A percentile compares a stretch with the other conserved stretches of the same genome.
Conservation (phyloP, 192 early-diverging fungal species). For the Linnemannia elongata region DNA sequence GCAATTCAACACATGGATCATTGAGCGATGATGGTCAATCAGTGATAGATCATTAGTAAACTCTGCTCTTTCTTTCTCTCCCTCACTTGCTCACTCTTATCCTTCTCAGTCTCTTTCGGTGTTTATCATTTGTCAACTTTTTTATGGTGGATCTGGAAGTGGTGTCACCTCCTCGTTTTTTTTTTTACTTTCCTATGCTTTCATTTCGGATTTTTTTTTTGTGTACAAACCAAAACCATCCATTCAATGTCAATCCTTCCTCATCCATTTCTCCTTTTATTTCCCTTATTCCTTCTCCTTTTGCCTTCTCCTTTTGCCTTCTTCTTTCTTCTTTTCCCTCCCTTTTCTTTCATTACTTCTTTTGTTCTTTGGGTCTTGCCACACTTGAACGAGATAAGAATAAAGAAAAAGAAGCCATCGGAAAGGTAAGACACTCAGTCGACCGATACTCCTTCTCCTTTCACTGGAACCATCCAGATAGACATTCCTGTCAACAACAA, state of each 20-base stretch:
- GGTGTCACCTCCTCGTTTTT: not conserved
- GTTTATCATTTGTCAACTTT: constrained; percentile 3
- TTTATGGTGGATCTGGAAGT: not conserved
- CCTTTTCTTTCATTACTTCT: not conserved
- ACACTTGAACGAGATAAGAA: not conserved
- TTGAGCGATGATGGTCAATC: no score
- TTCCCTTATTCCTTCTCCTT: not conserved
- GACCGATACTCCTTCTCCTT: not conserved
- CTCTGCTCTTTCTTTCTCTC: constrained; percentile 8
- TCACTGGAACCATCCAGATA: not conserved
- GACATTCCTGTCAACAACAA: not conserved
- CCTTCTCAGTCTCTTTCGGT: constrained; percentile 12
- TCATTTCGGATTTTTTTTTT: not conserved
- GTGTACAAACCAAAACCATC: not conserved
- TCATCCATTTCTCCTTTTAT: not conserved
- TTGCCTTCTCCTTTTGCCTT: not conserved
- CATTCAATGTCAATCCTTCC: not conserved
- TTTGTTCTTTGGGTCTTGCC: not conserved
- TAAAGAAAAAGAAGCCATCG: not conserved
- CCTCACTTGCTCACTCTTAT: not conserved
- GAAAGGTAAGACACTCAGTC: not conserved
- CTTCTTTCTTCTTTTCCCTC: not conserved
- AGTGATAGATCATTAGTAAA: not conserved
- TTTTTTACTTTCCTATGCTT: not conserved
- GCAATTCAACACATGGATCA: no score